Evolutionary conservation across 2,329 filamentous ascomycete genomes (phyloP).

Genomic region (Fusarium ambrosium): DNA sequence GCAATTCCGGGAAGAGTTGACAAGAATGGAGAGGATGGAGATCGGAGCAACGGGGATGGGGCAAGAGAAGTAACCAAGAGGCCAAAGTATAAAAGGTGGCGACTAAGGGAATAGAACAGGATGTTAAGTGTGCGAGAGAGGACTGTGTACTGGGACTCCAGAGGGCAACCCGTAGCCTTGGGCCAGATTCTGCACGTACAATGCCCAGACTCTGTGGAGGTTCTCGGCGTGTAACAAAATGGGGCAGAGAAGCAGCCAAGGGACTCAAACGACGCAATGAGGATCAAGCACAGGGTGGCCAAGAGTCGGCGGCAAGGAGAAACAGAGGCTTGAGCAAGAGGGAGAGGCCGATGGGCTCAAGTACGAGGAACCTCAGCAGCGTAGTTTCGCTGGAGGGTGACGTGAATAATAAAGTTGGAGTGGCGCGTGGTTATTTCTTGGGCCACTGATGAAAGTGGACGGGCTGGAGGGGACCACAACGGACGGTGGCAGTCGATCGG

Average conservation of each 20-base stretch:
- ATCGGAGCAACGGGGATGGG: neutral
- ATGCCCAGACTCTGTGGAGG: neutral
- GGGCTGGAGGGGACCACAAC: constrained; percentile 6
- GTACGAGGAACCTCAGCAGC: neutral
- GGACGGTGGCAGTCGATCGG: neutral
- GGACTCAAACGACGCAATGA: neutral
- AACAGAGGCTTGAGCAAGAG: constrained; percentile 10
- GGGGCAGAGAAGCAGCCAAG: neutral
- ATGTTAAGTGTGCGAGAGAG: constrained; percentile 10
- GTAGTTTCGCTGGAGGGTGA: neutral
- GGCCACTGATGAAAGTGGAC: constrained; percentile 23
- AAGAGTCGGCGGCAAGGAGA: neutral
- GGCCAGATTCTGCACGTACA: neutral
- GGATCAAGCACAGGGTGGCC: neutral
- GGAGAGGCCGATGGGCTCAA: neutral
- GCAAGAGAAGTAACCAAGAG: constrained; percentile 1
- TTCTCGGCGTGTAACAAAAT: constrained; percentile 2
- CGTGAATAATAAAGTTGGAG: constrained; percentile 28
- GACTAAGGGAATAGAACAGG: constrained; percentile 7
- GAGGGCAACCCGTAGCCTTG: neutral
- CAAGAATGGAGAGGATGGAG: constrained; percentile 8
- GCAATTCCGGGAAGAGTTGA: neutral
- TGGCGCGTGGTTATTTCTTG: constrained; percentile 6
- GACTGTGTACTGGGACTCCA: neutral
- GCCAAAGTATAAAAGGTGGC: constrained; percentile 34